phyloP scores from a whole-genome alignment of 75 land plant genomes.

The Azolla pinnata region DNA sequence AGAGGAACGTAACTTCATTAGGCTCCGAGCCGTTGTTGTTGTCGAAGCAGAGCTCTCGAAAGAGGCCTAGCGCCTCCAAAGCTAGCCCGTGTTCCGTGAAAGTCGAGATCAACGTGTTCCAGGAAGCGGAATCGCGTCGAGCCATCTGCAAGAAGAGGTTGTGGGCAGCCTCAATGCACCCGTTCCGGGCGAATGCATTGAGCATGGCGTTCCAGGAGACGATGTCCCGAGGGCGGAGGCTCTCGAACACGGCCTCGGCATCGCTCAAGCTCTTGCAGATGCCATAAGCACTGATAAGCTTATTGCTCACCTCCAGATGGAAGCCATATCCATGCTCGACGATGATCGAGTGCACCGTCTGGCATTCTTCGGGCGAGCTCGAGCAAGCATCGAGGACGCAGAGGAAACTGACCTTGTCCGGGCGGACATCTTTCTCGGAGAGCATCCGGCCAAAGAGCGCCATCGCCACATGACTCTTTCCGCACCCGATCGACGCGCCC shows the following conservation, averaged over 20 bases:
- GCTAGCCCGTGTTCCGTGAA: too few species aligned
- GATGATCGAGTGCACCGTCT: conserved; percentile 37
- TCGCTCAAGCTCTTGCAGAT: conserved; percentile 9
- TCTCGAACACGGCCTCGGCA: conserved; percentile 8
- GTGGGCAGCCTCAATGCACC: not conserved
- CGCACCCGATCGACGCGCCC: conserved; percentile 13
- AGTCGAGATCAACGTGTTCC: too few species aligned
- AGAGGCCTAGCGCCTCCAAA: too few species aligned
- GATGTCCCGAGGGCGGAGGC: not conserved
- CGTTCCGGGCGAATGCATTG: conserved; percentile 14
- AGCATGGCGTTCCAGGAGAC: conserved; percentile 17
- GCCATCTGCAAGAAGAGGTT: conserved; percentile 11
- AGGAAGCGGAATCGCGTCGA: too few species aligned
- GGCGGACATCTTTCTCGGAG: conserved; percentile 2
- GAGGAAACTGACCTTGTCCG: conserved; percentile 4
- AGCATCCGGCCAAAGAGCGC: conserved; percentile 14
- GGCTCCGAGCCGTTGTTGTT: too few species aligned
- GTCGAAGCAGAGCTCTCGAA: too few species aligned
- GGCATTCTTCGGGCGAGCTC: conserved; percentile 38
- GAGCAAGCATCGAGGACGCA: conserved; percentile 20
- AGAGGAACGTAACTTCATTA: too few species aligned
- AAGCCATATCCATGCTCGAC: conserved; percentile 27
- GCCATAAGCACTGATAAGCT: conserved; percentile 7
- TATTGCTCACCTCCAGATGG: conserved; percentile 10
- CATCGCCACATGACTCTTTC: conserved; percentile 7